phyloP scores from a whole-genome alignment of 2,329 filamentous ascomycete species.

The Fulvia fulva region DNA sequence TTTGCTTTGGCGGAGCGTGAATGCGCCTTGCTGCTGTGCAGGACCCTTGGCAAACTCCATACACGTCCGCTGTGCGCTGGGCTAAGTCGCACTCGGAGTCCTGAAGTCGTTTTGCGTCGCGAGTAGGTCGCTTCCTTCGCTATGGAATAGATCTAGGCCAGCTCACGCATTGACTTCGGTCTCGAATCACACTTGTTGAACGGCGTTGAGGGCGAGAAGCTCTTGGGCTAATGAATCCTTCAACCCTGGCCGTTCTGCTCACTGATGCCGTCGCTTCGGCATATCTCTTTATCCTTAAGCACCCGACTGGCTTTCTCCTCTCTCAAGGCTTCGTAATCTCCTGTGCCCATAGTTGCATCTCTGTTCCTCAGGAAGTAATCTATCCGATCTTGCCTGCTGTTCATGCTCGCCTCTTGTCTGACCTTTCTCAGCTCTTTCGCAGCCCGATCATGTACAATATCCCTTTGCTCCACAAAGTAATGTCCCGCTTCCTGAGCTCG shows the following conservation, averaged over 20 bases:
- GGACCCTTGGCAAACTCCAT: too few relatives aligned
- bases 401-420: conserved; percentile 48
- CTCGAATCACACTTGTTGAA: too few relatives aligned
- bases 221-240: background rate
- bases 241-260: conserved; percentile 1
- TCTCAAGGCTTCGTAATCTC: conserved; percentile 40
- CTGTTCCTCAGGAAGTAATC: conserved; percentile 72
- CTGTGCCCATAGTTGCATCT: conserved; percentile 50
- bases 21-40: too few relatives aligned
- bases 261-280: conserved; percentile 41
- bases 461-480: conserved; percentile 62
- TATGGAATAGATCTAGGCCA: too few relatives aligned
- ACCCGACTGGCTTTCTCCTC: conserved; percentile 46
- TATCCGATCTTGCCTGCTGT: conserved; percentile 55
- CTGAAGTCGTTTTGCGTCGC: too few relatives aligned
- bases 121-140: too few relatives aligned
- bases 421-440: conserved; percentile 59
- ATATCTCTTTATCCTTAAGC: conserved; percentile 45
- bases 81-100: too few relatives aligned
- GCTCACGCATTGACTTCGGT: too few relatives aligned
- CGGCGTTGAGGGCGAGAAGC: too few relatives aligned
- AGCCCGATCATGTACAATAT: conserved; percentile 62
- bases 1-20: too few relatives aligned
- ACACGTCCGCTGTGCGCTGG: too few relatives aligned
- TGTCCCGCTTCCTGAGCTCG: conserved; percentile 61